Conservation (phyloP, 371 early-diverging fungal species). For the Mucor racemosus region DNA sequence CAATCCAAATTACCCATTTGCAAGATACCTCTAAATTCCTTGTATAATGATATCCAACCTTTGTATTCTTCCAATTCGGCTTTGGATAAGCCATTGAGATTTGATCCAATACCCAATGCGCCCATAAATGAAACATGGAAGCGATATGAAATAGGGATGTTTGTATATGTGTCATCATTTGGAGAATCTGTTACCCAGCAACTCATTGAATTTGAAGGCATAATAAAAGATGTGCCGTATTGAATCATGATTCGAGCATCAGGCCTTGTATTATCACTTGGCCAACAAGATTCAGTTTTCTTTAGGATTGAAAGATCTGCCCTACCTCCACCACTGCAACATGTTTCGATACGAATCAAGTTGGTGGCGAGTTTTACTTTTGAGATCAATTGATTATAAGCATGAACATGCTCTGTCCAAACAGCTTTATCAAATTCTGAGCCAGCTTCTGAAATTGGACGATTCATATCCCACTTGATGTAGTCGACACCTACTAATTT, state of each 20-base stretch:
- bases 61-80: conserved; percentile 22
- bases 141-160: conserved; percentile 41
- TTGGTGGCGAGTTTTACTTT: conserved; percentile 30
- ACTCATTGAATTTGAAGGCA: conserved; percentile 41
- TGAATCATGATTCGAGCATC: conserved; percentile 47
- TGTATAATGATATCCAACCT: conserved; percentile 45
- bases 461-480: conserved; percentile 58
- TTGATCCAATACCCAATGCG: conserved; percentile 38
- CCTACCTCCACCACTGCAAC: conserved; percentile 53
- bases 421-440: conserved; percentile 24
- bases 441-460: conserved; percentile 40
- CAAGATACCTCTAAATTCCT: conserved; percentile 30
- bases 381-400: conserved; percentile 29
- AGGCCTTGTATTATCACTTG: conserved; percentile 46
- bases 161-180: conserved; percentile 11
- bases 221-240: conserved; percentile 41
- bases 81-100: conserved; percentile 22
- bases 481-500: conserved; percentile 36
- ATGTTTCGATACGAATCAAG: conserved; percentile 40
- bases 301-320: conserved; percentile 36
- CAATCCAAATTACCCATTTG: conserved; percentile 42
- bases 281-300: conserved; percentile 37
- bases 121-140: conserved; percentile 50
- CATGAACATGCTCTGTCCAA: conserved; percentile 27
- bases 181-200: conserved; percentile 46